A percentile compares a stretch with the other conserved stretches of the same genome.
Evolutionary conservation across 768 basidiomycete species (phyloP).

Genomic region (Russula sp.): DNA sequence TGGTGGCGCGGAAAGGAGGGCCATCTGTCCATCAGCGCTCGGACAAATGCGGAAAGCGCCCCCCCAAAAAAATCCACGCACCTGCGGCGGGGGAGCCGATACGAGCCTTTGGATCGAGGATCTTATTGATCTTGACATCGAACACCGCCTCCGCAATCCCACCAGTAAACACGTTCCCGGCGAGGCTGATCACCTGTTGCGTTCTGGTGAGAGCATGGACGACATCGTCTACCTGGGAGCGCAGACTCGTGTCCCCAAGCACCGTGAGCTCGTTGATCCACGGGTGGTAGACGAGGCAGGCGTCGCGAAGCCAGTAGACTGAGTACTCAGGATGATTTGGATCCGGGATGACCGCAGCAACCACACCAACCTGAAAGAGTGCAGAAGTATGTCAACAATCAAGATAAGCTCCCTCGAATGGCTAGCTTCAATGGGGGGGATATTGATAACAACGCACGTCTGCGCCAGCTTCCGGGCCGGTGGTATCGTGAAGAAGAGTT

Average conservation of each 20-base stretch:
- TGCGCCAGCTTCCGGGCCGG: slow-evolving; percentile 17
- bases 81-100: slow-evolving; percentile 18
- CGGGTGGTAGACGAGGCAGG: not conserved
- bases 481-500: slow-evolving; percentile 16
- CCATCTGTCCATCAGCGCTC: slow-evolving; percentile 5
- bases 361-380: too few relatives aligned
- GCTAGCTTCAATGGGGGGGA: too few relatives aligned
- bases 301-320: too few relatives aligned
- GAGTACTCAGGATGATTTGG: too few relatives aligned
- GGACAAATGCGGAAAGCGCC: not conserved
- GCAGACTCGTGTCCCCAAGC: slow-evolving; percentile 2
- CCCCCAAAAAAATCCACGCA: not conserved
- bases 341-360: too few relatives aligned
- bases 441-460: slow-evolving; percentile 9
- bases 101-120: slow-evolving; percentile 7
- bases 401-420: too few relatives aligned
- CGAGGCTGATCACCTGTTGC: slow-evolving; percentile 11
- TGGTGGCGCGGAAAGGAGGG: slow-evolving; percentile 10
- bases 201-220: slow-evolving; percentile 12
- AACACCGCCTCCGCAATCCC: slow-evolving; percentile 16
- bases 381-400: too few relatives aligned
- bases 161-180: slow-evolving; percentile 17
- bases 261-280: slow-evolving; percentile 16
- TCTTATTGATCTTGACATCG: slow-evolving; percentile 1
- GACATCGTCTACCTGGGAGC: slow-evolving; percentile 9